Base-by-base conservation (phyloP, 179 eudicot genomes). In the Pouteria campechiana region DNA sequence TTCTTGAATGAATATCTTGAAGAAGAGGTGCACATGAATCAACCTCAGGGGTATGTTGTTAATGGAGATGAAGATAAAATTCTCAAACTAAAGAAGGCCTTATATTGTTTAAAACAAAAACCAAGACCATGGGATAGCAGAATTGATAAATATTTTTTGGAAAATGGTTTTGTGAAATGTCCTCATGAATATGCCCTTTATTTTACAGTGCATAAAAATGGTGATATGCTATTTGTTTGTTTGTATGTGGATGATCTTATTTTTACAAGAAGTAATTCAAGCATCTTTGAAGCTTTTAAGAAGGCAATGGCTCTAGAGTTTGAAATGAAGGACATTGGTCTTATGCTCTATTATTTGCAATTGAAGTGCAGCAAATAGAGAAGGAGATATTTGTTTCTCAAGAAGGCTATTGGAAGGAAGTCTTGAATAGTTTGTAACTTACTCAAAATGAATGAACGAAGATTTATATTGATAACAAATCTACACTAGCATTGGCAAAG, bases 401-500 rank as follows among this genome's bases (percentile, higher is more conserved):
- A 16, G n/a, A 7, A 7, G 22, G 2, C 24, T 37, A 18, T 37
- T 22, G 13, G 10, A 37, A 37, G 7, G 41, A 37, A 7, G n/a
- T 37, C 3, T 14, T 37, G 5, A 37, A 18, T 9, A 18, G 3
- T 3, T 37, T 37, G n/a, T n/a, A n/a, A n/a, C n/a, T n/a, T n/a
- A n/a, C n/a, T n/a, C 30, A 21, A 41, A 21, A 41, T 1, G 17
- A 41, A 1, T 14, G 17, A n/a, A 41, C n/a, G n/a, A n/a, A n/a
- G n/a, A 41, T 41, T 20, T 41, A 21, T 11, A 17, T 41, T 10
- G 30, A 23, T 20, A 41, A n/a, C n/a, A n/a, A n/a, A n/a, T n/a
- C n/a, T n/a, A n/a, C n/a, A n/a, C n/a, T n/a, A n/a, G n/a, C n/a
- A 41, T 43, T 43, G 33, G 34, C 33, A 14, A 43, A 43, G 17